These are phyloP conservation scores for Phytophthora vignae DNA, from an alignment of 352 stramenopile genomes.

Conservation along the genomic window DNA sequence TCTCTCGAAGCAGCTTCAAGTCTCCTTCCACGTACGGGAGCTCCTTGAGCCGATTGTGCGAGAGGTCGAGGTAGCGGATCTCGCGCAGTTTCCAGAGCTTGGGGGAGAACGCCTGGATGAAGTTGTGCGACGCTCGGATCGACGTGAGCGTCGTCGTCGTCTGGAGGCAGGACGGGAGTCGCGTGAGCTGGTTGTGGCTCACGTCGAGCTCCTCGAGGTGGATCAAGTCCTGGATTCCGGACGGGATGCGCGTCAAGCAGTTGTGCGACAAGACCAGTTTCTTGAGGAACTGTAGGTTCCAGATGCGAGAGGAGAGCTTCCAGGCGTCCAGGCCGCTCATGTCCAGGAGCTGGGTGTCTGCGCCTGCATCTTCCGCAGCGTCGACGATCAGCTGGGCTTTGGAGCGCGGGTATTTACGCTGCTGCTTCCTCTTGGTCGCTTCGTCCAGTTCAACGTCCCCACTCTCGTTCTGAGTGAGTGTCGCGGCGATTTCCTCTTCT, in stretches of 20 bases:
- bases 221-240: conserved; percentile 73
- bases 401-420: conserved; percentile 57
- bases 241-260: conserved; percentile 65
- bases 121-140: conserved; percentile 58
- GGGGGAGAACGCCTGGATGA: conserved; percentile 66
- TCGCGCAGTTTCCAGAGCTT: conserved; percentile 71
- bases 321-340: conserved; percentile 47
- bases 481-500: conserved; percentile 22
- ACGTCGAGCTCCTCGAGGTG: conserved; percentile 44
- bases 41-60: conserved; percentile 57
- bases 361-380: conserved; percentile 18
- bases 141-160: conserved; percentile 53
- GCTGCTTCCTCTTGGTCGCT: conserved; percentile 34
- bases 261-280: conserved; percentile 61
- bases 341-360: conserved; percentile 42
- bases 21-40: conserved; percentile 46
- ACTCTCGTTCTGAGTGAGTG: conserved; percentile 20
- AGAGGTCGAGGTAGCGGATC: conserved; percentile 60
- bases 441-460: conserved; percentile 35
- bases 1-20: conserved; percentile 74
- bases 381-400: conserved; percentile 68
- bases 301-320: conserved; percentile 72
- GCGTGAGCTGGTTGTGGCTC: conserved; percentile 63
- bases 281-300: conserved; percentile 64
- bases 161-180: conserved; percentile 72